Base-by-base conservation (phyloP, 2,329 filamentous ascomycete genomes). In the Cordyceps cicadae region DNA sequence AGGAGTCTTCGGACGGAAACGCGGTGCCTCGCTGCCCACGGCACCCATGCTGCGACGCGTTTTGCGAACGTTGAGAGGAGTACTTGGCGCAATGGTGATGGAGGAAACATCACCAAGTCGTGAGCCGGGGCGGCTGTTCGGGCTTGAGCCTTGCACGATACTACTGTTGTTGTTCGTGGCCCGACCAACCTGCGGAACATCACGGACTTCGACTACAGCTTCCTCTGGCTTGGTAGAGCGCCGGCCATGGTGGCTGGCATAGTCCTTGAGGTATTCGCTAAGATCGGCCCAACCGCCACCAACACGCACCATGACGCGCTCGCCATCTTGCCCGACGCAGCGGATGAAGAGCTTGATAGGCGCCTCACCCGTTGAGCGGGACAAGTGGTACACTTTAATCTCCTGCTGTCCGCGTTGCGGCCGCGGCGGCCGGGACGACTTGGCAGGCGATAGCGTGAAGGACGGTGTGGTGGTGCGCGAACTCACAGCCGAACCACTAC, bases 261-360 rank as follows among this genome's bases (percentile, higher is more conserved):
- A 99, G 72, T 96, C 91, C 67, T 92, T 88, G 48, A 99, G 80
- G 70, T 97, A 99, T 72, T 97, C 94, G 43, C 89, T 93, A 21
- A 99, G 79, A 72, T 99, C 94, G 15, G 92, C 92, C 94, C 94
- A 99, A n/a, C 94, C 94, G 62, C 94, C 94, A 14, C 94, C 94
- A 14, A 99, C 93, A 41, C 94, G 89, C 8, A 99, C 94, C 94
- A 99, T 97, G 63, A 97, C 92, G 56, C 94, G 86, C 73, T 97
- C 92, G 17, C 90, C 90, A 61, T 86, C 82, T 71, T 96, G 92
- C 54, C 94, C 94, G 2, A 99, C 92, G 1, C 92, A 87, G 17
- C 94, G 88, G 57, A 99, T 92, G 69, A 95, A 96, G 5, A 99
- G 83, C 74, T 97, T 97, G 70, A 97, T 92, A 0, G 94, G 94